Conservation (phyloP, 257 asterid genomes). For the Solanum sejunctum region DNA sequence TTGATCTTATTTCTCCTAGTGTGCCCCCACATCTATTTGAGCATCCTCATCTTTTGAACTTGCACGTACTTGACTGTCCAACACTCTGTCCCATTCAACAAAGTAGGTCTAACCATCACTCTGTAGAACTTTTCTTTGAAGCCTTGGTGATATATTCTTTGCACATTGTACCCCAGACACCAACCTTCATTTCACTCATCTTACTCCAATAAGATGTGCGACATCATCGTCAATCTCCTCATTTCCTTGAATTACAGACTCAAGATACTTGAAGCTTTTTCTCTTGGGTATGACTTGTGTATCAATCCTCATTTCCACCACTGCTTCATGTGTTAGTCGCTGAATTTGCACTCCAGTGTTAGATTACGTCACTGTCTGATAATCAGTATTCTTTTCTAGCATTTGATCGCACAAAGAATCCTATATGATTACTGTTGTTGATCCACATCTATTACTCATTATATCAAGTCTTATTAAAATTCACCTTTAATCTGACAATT, state of each 20-base stretch:
- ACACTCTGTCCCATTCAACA: neutral
- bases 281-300: neutral
- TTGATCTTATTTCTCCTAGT: neutral
- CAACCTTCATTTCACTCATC: neutral
- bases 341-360: too few relatives aligned
- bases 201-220: neutral
- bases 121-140: neutral
- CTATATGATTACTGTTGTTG: neutral
- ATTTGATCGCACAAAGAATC: neutral
- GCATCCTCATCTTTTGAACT: neutral
- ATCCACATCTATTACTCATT: neutral
- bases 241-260: neutral
- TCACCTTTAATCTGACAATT: neutral
- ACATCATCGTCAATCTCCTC: neutral
- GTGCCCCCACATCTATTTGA: neutral
- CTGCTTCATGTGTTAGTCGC: neutral
- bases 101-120: neutral
- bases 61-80: neutral
- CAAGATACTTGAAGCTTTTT: neutral
- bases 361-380: neutral
- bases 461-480: neutral
- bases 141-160: neutral
- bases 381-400: neutral
- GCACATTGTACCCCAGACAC: neutral
- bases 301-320: neutral